Evolutionary conservation across 257 asterid species (phyloP).

Genomic region (Dorcoceras hygrometricum): DNA sequence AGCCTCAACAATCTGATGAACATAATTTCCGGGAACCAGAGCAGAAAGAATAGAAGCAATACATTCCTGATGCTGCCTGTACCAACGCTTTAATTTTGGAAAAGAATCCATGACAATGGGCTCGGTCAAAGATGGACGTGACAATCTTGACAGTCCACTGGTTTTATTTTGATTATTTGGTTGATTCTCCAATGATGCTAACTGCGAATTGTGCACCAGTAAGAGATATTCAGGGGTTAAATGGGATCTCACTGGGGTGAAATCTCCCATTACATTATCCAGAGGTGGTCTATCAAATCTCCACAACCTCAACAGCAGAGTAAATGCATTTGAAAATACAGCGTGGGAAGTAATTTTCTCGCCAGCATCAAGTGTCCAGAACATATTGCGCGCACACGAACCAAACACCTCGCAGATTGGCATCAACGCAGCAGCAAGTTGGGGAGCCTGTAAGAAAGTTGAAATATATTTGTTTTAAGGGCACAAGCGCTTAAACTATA

Average conservation of each 20-base stretch:
- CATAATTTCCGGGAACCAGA: conserved; percentile 84
- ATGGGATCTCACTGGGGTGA: conserved; percentile 65
- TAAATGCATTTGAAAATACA: conserved; percentile 90
- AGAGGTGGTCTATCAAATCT: conserved; percentile 90
- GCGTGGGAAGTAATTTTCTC: conserved; percentile 77
- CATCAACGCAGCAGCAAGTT: conserved; percentile 94
- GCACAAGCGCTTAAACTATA: conserved; percentile 16
- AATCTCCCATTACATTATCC: conserved; percentile 70
- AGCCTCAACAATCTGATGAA: conserved; percentile 83
- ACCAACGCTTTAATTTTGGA: conserved; percentile 88
- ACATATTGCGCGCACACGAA: conserved; percentile 72
- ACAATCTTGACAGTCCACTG: conserved; percentile 49
- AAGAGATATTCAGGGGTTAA: conserved; percentile 85
- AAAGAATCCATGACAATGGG: conserved; percentile 79
- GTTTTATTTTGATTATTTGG: conserved; percentile 44
- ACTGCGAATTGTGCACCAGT: conserved; percentile 65
- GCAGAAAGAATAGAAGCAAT: conserved; percentile 79
- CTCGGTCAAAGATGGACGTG: conserved; percentile 48
- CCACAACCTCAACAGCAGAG: conserved; percentile 89
- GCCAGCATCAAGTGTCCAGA: conserved; percentile 69
- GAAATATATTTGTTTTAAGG: neutral
- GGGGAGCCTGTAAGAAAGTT: conserved; percentile 68
- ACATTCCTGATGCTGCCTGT: conserved; percentile 88
- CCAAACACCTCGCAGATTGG: conserved; percentile 95
- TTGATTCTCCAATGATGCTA: conserved; percentile 50